phyloP scores from a whole-genome alignment of 345 rosid genomes.

The Cardamine resedifolia region DNA sequence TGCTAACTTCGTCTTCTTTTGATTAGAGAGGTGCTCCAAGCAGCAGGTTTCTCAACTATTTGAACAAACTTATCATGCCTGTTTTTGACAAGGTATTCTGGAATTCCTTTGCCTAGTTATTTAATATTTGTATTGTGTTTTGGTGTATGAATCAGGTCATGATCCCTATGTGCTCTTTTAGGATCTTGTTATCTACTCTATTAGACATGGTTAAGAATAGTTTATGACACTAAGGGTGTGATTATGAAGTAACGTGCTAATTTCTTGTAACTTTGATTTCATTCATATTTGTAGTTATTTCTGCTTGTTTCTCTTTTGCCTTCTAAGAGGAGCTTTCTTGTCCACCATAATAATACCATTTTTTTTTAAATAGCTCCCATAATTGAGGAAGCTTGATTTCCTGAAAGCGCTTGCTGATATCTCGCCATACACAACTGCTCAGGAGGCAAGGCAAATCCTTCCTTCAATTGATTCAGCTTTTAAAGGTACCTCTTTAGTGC shows the following conservation, averaged over 20 bases:
- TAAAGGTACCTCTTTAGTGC: conserved; percentile 55
- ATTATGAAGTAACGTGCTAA: background rate
- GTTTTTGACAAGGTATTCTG: conserved; percentile 82
- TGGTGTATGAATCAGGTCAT: background rate
- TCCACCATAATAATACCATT: background rate
- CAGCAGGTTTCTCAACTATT: conserved; percentile 83
- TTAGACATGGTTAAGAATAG: background rate
- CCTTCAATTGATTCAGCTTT: conserved; percentile 82
- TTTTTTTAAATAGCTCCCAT: conserved; percentile 73
- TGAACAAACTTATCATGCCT: conserved; percentile 87
- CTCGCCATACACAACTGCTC: conserved; percentile 84
- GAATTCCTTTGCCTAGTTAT: background rate
- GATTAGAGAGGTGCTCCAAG: conserved; percentile 89
- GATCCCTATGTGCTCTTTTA: background rate
- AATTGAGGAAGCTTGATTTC: conserved; percentile 93
- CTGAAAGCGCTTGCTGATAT: conserved; percentile 94
- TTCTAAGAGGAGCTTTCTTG: conserved; percentile 17
- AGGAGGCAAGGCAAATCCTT: conserved; percentile 92
- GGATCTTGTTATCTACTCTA: background rate
- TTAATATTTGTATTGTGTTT: conserved; percentile 4
- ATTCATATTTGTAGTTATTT: background rate
- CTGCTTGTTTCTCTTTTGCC: conserved; percentile 10
- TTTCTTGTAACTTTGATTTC: conserved; percentile 1
- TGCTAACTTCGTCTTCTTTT: conserved; percentile 25
- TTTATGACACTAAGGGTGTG: conserved; percentile 3